phyloP scores from a whole-genome alignment of 768 basidiomycete genomes.

The Pleurotus eryngii region DNA sequence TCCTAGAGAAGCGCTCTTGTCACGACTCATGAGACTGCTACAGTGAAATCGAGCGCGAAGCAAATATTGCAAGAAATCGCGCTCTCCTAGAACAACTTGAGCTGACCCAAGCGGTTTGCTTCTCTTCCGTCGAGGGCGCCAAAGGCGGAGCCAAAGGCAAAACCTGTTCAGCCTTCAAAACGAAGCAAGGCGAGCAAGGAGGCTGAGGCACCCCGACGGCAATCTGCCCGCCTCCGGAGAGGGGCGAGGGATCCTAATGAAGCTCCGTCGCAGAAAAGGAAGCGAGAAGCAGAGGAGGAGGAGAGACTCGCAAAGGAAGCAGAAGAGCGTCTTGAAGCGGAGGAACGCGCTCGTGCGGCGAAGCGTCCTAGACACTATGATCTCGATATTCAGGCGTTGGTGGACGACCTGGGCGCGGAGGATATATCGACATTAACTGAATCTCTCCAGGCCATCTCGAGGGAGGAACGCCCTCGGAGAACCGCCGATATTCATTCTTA shows the following conservation, averaged over 20 bases:
- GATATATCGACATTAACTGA: conserved; percentile 45
- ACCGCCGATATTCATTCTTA: conserved; percentile 49
- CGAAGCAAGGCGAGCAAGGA: conserved; percentile 49
- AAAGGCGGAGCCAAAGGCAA: conserved; percentile 29
- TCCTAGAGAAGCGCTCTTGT: no score
- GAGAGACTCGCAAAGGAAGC: conserved; percentile 50
- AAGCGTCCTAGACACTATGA: conserved; percentile 68
- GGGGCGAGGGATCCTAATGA: conserved; percentile 53
- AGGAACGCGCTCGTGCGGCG: conserved; percentile 59
- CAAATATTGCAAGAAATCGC: conserved; percentile 79
- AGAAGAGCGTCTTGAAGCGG: conserved; percentile 56
- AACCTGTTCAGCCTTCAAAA: conserved; percentile 60
- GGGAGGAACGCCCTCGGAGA: conserved; percentile 33
- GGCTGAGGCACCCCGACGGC: conserved; percentile 52
- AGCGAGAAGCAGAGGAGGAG: conserved; percentile 65
- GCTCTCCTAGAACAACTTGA: conserved; percentile 71
- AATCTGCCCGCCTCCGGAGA: conserved; percentile 63
- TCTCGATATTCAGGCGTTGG: conserved; percentile 55
- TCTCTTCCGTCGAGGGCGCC: conserved; percentile 30
- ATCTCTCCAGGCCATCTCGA: conserved; percentile 38
- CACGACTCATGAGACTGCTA: background rate
- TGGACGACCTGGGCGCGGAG: conserved; percentile 45
- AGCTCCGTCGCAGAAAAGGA: conserved; percentile 57
- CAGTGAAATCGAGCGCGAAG: conserved; percentile 71
- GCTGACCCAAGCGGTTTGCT: conserved; percentile 52